Conservation (phyloP, 1,284 basidiomycete species). For the Inonotus obliquus region DNA sequence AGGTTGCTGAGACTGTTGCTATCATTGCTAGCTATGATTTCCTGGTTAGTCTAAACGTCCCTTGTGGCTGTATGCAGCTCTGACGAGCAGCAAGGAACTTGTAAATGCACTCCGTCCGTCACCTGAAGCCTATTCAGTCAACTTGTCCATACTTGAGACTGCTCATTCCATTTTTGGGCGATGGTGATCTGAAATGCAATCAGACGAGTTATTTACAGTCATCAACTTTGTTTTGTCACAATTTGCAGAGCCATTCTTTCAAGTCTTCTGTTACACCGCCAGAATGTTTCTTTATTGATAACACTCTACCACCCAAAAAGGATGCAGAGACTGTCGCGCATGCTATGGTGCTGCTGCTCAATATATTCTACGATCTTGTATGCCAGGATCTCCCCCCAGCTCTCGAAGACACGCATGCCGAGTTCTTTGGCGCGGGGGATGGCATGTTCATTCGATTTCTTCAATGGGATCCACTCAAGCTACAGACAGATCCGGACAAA, state of each 20-base stretch:
- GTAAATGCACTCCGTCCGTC: conserved; percentile 54
- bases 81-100: conserved; percentile 60
- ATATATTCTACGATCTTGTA: conserved; percentile 92
- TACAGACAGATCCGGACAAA: conserved; percentile 81
- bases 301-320: conserved; percentile 32
- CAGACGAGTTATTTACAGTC: conserved; percentile 82
- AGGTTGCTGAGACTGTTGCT: conserved; percentile 87
- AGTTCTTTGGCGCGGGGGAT: conserved; percentile 68
- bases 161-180: conserved; percentile 93
- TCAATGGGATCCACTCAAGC: conserved; percentile 68
- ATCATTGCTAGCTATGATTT: conserved; percentile 87
- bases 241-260: conserved; percentile 83
- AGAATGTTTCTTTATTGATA: conserved; percentile 42
- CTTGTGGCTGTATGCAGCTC: neutral
- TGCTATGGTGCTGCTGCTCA: conserved; percentile 73
- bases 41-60: conserved; percentile 54
- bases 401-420: conserved; percentile 84
- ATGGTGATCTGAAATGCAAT: conserved; percentile 90
- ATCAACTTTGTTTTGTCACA: conserved; percentile 90
- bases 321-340: conserved; percentile 53
- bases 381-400: conserved; percentile 94
- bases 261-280: conserved; percentile 72
- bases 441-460: conserved; percentile 81
- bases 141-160: conserved; percentile 88
- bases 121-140: conserved; percentile 72